A percentile compares a stretch with the other conserved stretches of the same genome.
phyloP scores from a whole-genome alignment of 2,329 filamentous ascomycete species.

The Hypoxylon sp. region DNA sequence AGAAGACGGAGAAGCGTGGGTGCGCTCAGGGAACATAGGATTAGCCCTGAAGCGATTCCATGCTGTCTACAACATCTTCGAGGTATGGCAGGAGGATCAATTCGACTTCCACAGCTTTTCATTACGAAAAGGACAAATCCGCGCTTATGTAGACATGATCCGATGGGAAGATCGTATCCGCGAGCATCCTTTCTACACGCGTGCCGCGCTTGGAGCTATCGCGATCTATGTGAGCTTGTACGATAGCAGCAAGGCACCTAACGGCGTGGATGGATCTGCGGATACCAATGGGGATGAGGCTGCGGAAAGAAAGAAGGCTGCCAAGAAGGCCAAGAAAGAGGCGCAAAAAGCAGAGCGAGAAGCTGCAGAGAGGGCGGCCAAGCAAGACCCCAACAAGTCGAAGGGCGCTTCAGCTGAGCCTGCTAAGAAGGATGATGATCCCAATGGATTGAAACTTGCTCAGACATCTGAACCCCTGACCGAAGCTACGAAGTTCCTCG shows the following conservation, averaged over 20 bases:
- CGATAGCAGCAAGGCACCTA: slow-evolving; percentile 78
- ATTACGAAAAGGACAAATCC: slow-evolving; percentile 94
- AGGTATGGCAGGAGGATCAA: slow-evolving; percentile 97
- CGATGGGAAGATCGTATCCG: slow-evolving; percentile 93
- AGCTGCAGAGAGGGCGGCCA: slow-evolving; percentile 82
- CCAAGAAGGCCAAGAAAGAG: slow-evolving; percentile 91
- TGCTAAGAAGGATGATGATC: slow-evolving; percentile 94
- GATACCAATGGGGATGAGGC: slow-evolving; percentile 67
- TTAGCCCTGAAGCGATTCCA: slow-evolving; percentile 94
- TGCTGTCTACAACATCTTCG: slow-evolving; percentile 90
- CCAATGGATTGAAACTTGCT: slow-evolving; percentile 83
- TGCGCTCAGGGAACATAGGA: slow-evolving; percentile 84
- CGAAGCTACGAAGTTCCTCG: slow-evolving; percentile 89
- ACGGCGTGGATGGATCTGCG: slow-evolving; percentile 71
- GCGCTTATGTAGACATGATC: slow-evolving; percentile 96
- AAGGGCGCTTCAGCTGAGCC: slow-evolving; percentile 73
- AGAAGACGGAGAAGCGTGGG: slow-evolving; percentile 92
- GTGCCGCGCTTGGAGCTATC: slow-evolving; percentile 85
- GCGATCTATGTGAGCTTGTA: slow-evolving; percentile 84
- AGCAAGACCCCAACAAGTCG: slow-evolving; percentile 87
- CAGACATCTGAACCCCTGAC: slow-evolving; percentile 86
- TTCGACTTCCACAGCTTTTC: slow-evolving; percentile 99
- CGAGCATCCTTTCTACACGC: slow-evolving; percentile 92
- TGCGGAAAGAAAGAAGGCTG: slow-evolving; percentile 84
- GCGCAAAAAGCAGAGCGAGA: slow-evolving; percentile 80